Conservation (phyloP, 371 early-diverging fungal species). For the Dinochytrium kinnereticum region DNA sequence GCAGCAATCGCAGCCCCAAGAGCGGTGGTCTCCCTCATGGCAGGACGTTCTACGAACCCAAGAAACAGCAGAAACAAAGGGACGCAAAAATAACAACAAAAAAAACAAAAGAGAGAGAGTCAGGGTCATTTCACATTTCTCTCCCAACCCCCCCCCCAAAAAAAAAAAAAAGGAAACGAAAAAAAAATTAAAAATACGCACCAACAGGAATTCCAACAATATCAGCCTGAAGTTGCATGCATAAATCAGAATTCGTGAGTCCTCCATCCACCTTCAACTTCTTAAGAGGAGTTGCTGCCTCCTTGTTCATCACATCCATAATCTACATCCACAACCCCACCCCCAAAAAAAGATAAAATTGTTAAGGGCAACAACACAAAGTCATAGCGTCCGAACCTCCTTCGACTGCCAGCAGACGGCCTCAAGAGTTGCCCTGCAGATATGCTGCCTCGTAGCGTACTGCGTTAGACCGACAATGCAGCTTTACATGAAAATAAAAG, state of each 20-base stretch:
- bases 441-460: conserved; percentile 82
- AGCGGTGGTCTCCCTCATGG: conserved; percentile 91
- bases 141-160: too few species aligned
- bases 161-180: neutral
- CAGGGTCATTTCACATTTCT: too few species aligned
- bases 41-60: conserved; percentile 76
- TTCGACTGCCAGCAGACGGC: conserved; percentile 89
- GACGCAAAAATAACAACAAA: neutral
- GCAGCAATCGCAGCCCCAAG: conserved; percentile 95
- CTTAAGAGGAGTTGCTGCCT: conserved; percentile 68
- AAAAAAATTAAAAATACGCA: conserved; percentile 11
- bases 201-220: conserved; percentile 79
- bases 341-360: conserved; percentile 3
- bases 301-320: conserved; percentile 85
- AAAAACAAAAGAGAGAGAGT: neutral
- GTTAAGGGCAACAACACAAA: too few species aligned
- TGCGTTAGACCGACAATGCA: conserved; percentile 88
- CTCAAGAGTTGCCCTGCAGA: conserved; percentile 88
- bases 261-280: conserved; percentile 91
- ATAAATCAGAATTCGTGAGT: conserved; percentile 83
- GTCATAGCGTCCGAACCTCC: conserved; percentile 54
- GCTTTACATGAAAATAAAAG: neutral
- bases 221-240: conserved; percentile 94
- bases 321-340: conserved; percentile 51
- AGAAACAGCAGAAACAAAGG: too few species aligned